Conservation (phyloP, 2,329 filamentous ascomycete genomes). For the Fusarium palustre region DNA sequence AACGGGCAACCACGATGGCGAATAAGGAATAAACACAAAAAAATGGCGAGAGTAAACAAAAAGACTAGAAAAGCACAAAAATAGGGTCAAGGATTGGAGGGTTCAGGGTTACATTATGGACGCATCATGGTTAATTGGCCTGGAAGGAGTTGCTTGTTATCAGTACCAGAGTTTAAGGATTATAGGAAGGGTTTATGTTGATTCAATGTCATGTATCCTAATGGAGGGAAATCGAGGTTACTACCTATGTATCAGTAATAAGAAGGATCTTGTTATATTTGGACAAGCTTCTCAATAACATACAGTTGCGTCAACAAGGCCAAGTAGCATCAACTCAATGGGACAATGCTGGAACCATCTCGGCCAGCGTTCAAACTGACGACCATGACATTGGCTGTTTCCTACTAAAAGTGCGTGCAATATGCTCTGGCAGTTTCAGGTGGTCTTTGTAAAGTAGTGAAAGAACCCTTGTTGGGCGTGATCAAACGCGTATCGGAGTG, state of each 20-base stretch:
- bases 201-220: not conserved
- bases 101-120: constrained; percentile 1
- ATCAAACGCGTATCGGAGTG: not conserved
- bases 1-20: constrained; percentile 20
- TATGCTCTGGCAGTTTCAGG: not conserved
- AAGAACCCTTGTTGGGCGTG: not conserved
- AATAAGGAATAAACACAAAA: constrained; percentile 28
- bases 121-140: constrained; percentile 15
- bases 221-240: not conserved
- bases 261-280: not conserved
- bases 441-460: not conserved
- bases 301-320: no score
- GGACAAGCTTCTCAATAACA: not conserved
- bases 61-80: constrained; percentile 6
- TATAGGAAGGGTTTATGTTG: constrained; percentile 4
- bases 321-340: not conserved
- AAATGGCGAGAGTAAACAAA: constrained; percentile 1
- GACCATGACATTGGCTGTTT: not conserved
- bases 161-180: constrained; percentile 8
- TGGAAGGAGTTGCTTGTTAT: constrained; percentile 26
- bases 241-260: not conserved
- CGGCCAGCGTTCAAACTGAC: not conserved
- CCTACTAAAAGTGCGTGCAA: no score
- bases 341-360: not conserved
- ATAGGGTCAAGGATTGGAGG: not conserved